Base-by-base conservation (phyloP, 345 rosid species). In the Pistacia vera region DNA sequence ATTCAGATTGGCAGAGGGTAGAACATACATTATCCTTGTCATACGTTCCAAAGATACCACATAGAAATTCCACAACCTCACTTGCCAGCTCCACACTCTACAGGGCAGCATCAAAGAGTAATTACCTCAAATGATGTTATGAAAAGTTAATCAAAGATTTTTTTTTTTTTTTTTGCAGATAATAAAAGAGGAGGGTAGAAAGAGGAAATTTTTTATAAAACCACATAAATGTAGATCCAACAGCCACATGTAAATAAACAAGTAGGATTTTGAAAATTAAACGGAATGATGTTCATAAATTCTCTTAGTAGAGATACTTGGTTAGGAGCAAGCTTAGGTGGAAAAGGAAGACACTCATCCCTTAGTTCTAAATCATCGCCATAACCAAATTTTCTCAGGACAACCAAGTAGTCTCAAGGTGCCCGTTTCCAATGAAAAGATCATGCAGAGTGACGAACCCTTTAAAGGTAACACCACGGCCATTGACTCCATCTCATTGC, bases 381-480 rank as follows among this genome's bases (percentile, higher is more conserved):
- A 81, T 91, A 93, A 69, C 96, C 96, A 80, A 85, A 93, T 84
- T 88, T 89, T 79, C 97, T 90, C 78, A 93, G 79, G 70, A 93
- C 92, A 76, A 91, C 83, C 97, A 93, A 76, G 91, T 85, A 67
- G 94, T 88, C 84, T 93, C 97, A 73, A 86, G 85, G 44, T 91
- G 93, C 35, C 97, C 94, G 78, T 85, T 91, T 68, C 91, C 96
- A 67, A 93, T 91, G 73, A 93, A 93, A 77, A 93, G 93, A 60
- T 93, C 79, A 84, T 88, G 91, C 51, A 93, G 92, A 75, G 83
- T 88, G 46, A 90, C 82, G 81, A 93, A 93, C 0, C 96, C 96
- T 55, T 87, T 88, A 56, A 88, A 85, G 38, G 96, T 93, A 82
- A 93, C 93, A 78, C 97, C 97, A 58, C 87, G 85, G 72, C 90